Percentiles rank a stretch among this genome's conserved stretches.
Conservation (phyloP, 306 rosid species). For the Vigna nakashimae region DNA sequence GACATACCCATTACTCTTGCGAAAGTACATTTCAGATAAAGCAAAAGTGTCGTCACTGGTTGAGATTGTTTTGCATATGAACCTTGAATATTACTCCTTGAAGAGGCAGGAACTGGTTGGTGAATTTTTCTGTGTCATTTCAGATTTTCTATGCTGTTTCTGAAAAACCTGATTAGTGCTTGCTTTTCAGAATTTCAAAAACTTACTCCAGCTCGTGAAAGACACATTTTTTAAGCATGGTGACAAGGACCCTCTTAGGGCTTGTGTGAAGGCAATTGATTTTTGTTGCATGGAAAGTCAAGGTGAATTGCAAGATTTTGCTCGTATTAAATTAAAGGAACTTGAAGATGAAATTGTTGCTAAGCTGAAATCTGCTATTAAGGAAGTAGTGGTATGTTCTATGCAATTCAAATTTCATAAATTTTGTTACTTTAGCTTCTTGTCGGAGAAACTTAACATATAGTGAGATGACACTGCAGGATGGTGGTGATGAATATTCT, state of each 20-base stretch:
- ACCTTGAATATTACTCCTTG: slow-evolving; percentile 84
- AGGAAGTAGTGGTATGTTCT: slow-evolving; percentile 80
- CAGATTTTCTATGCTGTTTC: slow-evolving; percentile 32
- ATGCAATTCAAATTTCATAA: slow-evolving; percentile 26
- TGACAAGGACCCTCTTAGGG: slow-evolving; percentile 88
- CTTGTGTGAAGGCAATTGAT: slow-evolving; percentile 78
- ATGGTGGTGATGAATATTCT: slow-evolving; percentile 95
- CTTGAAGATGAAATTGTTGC: slow-evolving; percentile 76
- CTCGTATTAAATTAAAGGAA: slow-evolving; percentile 79
- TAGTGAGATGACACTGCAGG: slow-evolving; percentile 62
- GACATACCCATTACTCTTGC: slow-evolving; percentile 81
- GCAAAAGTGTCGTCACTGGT: slow-evolving; percentile 78
- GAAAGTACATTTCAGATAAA: slow-evolving; percentile 90
- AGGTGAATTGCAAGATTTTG: slow-evolving; percentile 94
- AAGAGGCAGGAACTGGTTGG: slow-evolving; percentile 94
- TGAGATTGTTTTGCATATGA: slow-evolving; percentile 80
- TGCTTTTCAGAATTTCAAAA: slow-evolving; percentile 79
- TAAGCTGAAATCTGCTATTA: slow-evolving; percentile 80
- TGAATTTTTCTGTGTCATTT: slow-evolving; percentile 39
- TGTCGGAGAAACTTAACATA: slow-evolving; percentile 43
- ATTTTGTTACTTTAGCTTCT: slow-evolving; percentile 40
- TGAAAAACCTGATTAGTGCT: slow-evolving; percentile 36
- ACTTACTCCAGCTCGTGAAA: slow-evolving; percentile 80
- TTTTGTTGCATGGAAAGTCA: slow-evolving; percentile 81
- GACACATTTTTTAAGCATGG: slow-evolving; percentile 91